Conservation (phyloP, 1,139 yeast genomes). For the Yamadazyma atmosphaerica region DNA sequence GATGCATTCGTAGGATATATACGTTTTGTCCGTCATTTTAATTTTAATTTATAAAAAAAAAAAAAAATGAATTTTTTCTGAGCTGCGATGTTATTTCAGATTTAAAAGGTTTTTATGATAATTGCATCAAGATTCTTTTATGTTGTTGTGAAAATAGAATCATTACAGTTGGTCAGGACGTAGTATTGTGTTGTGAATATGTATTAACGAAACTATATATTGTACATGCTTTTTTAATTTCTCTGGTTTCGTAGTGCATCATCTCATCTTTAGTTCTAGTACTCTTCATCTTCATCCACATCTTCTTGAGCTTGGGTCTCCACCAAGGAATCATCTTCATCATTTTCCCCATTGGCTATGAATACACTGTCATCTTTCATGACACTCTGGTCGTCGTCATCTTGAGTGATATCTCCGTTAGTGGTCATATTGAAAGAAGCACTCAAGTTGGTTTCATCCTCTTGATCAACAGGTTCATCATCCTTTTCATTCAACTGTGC, state of each 20-base stretch:
- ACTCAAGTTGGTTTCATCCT: slow-evolving; percentile 9
- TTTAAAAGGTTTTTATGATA: no score
- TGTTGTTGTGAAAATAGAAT: no score
- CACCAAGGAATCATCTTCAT: slow-evolving; percentile 29
- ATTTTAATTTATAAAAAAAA: no score
- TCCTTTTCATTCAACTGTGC: neutral
- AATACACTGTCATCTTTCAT: slow-evolving; percentile 22
- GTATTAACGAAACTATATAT: no score
- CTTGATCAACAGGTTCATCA: neutral
- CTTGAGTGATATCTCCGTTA: slow-evolving; percentile 1
- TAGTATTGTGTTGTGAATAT: no score
- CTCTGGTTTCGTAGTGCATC: no score
- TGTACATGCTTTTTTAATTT: no score
- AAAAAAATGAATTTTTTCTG: slow-evolving; percentile 1
- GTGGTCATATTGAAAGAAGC: slow-evolving; percentile 7
- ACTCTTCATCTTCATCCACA: slow-evolving; percentile 14
- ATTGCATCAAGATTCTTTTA: no score
- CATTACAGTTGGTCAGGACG: no score
- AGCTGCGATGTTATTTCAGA: slow-evolving; percentile 2
- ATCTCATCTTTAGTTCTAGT: no score
- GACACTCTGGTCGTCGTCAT: slow-evolving; percentile 24
- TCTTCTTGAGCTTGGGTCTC: slow-evolving; percentile 16
- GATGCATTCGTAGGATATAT: slow-evolving; percentile 61
- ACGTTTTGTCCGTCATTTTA: slow-evolving; percentile 38
- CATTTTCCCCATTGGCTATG: slow-evolving; percentile 47